phyloP scores from a whole-genome alignment of 1,284 basidiomycete species.

The Moesziomyces antarcticus region DNA sequence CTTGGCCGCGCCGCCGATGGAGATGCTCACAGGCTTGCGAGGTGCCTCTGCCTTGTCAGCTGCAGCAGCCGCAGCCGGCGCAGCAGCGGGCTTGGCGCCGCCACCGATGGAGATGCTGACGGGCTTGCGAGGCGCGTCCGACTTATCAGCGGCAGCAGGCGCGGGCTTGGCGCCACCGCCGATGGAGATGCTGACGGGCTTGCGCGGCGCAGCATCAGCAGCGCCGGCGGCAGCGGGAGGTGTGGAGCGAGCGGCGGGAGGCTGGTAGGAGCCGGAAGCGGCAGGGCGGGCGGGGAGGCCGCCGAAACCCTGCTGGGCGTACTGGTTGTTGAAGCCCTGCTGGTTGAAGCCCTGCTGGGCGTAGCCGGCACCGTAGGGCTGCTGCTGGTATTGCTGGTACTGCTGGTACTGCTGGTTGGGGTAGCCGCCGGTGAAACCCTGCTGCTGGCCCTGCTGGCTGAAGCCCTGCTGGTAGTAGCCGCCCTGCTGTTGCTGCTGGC shows the following conservation, averaged over 20 bases:
- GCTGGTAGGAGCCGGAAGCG: conserved; percentile 36
- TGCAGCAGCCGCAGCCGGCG: conserved; percentile 29
- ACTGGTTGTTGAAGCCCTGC: conserved; percentile 43
- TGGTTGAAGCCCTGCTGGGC: conserved; percentile 39
- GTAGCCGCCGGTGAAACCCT: conserved; percentile 38
- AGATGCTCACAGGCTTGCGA: conserved; percentile 54
- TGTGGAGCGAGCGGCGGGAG: conserved; percentile 19
- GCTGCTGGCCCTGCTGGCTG: conserved; percentile 19
- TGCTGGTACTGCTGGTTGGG: conserved; percentile 34
- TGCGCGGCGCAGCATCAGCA: conserved; percentile 46
- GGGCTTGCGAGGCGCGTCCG: conserved; percentile 43
- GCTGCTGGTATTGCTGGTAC: conserved; percentile 41
- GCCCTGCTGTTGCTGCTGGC: conserved; percentile 40
- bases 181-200: conserved; percentile 65
- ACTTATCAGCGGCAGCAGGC: conserved; percentile 13
- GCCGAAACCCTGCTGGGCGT: conserved; percentile 38
- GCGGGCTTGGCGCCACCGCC: conserved; percentile 55
- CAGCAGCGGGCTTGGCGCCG: conserved; percentile 44
- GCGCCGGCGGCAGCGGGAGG: conserved; percentile 13
- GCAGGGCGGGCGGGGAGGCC: conserved; percentile 50
- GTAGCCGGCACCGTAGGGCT: conserved; percentile 46
- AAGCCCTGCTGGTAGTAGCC: conserved; percentile 54
- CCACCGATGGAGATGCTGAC: conserved; percentile 64
- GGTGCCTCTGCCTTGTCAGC: conserved; percentile 36
- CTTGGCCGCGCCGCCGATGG: conserved; percentile 58